These are phyloP conservation scores for Aspergillus vadensis DNA, from an alignment of 2,329 filamentous ascomycete genomes.

Conservation along the genomic window DNA sequence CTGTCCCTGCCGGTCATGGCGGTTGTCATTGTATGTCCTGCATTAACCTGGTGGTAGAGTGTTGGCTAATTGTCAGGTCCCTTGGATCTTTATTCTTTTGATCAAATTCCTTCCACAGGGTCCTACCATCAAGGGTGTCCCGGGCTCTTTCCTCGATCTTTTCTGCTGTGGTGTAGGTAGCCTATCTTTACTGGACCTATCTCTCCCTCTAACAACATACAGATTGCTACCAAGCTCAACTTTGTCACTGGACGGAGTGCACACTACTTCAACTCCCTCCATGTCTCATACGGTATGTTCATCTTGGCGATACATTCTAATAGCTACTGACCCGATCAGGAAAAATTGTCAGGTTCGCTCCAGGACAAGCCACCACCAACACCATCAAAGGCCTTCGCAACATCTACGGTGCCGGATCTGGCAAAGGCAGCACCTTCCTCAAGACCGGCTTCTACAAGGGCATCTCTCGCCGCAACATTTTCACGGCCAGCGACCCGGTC, in stretches of 20 bases:
- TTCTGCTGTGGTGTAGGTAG: constrained; percentile 23
- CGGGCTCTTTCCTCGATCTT: constrained; percentile 18
- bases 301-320: neutral
- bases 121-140: constrained; percentile 21
- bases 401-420: constrained; percentile 25
- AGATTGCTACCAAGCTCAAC: constrained; percentile 25
- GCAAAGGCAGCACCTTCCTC: constrained; percentile 25
- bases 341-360: constrained; percentile 26
- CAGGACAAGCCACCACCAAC: constrained; percentile 29
- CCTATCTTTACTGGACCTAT: neutral
- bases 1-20: constrained; percentile 7
- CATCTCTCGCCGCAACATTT: constrained; percentile 29
- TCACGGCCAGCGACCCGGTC: constrained; percentile 26
- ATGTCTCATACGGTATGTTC: constrained; percentile 21
- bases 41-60: neutral
- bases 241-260: constrained; percentile 25
- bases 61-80: constrained; percentile 6
- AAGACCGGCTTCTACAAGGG: constrained; percentile 28
- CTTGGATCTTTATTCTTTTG: constrained; percentile 20
- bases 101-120: constrained; percentile 20
- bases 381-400: constrained; percentile 27
- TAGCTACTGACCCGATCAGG: constrained; percentile 13
- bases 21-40: constrained; percentile 4
- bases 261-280: constrained; percentile 23
- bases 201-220: neutral